Conservation (phyloP, 306 rosid species). For the Senna siamea region DNA sequence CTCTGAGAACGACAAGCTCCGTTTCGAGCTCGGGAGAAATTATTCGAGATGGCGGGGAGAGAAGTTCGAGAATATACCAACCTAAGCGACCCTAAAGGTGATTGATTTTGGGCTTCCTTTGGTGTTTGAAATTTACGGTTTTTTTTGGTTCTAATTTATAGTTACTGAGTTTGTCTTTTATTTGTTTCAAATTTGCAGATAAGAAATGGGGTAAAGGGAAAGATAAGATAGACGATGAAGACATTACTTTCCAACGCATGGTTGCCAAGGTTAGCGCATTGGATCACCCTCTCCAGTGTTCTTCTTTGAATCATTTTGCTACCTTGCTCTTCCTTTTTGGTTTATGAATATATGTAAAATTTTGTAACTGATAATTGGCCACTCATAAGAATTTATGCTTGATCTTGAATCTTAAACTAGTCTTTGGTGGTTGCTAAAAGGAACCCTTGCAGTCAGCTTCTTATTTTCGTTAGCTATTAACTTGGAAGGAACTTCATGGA, state of each 20-base stretch:
- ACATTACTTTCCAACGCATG: constrained; percentile 95
- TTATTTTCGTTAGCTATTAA: too few species aligned
- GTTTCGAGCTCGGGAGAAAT: constrained; percentile 11
- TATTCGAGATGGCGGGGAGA: constrained; percentile 78
- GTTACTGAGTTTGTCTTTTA: constrained; percentile 22
- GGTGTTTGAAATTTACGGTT: not conserved
- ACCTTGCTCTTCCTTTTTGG: not conserved
- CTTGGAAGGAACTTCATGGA: too few species aligned
- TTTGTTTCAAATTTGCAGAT: constrained; percentile 50
- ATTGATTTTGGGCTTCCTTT: not conserved
- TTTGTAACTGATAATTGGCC: not conserved
- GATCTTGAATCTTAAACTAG: constrained; percentile 9
- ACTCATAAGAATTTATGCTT: not conserved
- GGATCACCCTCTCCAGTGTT: constrained; percentile 49
- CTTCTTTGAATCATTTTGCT: not conserved
- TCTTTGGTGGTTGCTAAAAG: not conserved
- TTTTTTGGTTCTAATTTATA: not conserved
- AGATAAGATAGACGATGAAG: constrained; percentile 96
- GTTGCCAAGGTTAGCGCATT: constrained; percentile 99
- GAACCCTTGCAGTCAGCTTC: not conserved
- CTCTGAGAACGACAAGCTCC: not conserved
- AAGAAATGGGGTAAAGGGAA: constrained; percentile 94
- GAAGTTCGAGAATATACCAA: constrained; percentile 99
- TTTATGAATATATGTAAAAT: not conserved
- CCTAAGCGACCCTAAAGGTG: constrained; percentile 97